A percentile compares a stretch with the other conserved stretches of the same genome.
Conservation (phyloP, 805 yeast species). For the Pichia nakasei region DNA sequence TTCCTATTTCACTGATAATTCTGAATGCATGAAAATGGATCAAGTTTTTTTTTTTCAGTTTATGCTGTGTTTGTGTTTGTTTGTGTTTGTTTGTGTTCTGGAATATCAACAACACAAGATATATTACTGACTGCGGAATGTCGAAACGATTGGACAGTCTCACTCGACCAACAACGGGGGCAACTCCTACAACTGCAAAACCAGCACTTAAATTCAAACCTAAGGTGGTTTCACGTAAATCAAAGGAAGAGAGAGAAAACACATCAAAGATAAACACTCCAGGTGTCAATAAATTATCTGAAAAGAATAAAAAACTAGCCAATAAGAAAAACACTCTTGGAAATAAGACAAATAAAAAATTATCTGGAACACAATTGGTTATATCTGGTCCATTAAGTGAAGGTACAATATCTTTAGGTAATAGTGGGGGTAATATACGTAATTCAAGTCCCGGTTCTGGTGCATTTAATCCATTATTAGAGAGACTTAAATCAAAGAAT, state of each 20-base stretch:
- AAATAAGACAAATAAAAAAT: constrained; percentile 23
- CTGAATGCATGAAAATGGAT: neutral
- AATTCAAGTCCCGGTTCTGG: constrained; percentile 2
- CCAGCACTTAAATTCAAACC: constrained; percentile 73
- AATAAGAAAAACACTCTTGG: constrained; percentile 23
- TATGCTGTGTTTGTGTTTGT: no score
- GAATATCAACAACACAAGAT: no score
- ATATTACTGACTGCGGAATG: no score
- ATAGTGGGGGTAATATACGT: neutral
- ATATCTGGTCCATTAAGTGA: constrained; percentile 68
- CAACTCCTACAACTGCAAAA: constrained; percentile 21
- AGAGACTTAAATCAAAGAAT: constrained; percentile 9
- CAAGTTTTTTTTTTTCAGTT: neutral
- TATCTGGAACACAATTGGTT: constrained; percentile 49
- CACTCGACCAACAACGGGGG: constrained; percentile 20
- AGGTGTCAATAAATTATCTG: constrained; percentile 26
- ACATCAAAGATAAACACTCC: constrained; percentile 40
- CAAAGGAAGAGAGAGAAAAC: constrained; percentile 77
- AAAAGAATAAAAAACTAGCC: constrained; percentile 1
- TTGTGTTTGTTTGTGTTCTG: no score
- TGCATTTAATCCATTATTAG: constrained; percentile 32
- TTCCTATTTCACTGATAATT: no score
- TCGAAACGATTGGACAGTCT: constrained; percentile 31
- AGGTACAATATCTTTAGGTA: constrained; percentile 45
- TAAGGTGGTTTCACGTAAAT: constrained; percentile 74